Percentiles rank a stretch among this genome's conserved stretches.
Evolutionary conservation across 257 asterid species (phyloP).

Genomic region (Lavandula angustifolia): DNA sequence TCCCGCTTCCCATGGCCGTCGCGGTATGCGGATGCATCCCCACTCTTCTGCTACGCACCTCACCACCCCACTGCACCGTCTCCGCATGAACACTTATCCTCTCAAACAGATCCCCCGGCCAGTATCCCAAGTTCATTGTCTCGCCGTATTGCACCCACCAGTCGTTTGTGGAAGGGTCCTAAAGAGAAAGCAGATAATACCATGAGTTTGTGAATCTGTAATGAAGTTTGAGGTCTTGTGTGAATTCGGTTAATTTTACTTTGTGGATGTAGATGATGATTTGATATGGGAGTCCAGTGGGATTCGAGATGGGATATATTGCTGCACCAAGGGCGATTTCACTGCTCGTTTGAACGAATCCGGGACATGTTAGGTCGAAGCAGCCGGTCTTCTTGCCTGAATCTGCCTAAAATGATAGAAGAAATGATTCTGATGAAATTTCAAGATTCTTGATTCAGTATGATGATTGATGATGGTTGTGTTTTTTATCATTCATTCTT

Average conservation of each 20-base stretch:
- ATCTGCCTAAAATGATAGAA: conserved; percentile 41
- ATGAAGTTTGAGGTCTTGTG: background rate
- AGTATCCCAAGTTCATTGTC: conserved; percentile 52
- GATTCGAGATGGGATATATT: conserved; percentile 58
- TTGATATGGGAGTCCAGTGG: conserved; percentile 49
- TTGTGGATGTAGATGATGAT: conserved; percentile 52
- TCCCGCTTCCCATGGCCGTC: conserved; percentile 66
- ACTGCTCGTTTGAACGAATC: conserved; percentile 62
- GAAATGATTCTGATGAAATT: background rate
- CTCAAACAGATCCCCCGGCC: conserved; percentile 53
- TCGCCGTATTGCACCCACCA: conserved; percentile 77
- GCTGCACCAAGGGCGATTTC: conserved; percentile 73
- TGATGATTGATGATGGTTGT: background rate
- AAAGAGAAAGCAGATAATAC: background rate
- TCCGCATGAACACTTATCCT: conserved; percentile 36
- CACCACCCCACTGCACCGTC: conserved; percentile 78
- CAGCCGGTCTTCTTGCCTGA: conserved; percentile 60
- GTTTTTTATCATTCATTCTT: background rate
- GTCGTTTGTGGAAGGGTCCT: conserved; percentile 54
- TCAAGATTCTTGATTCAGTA: conserved; percentile 2
- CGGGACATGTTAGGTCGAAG: conserved; percentile 71
- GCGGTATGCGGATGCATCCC: conserved; percentile 55
- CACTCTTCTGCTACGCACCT: conserved; percentile 58
- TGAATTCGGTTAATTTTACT: conserved; percentile 38
- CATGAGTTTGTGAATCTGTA: background rate